Conservation (phyloP, 495 filamentous ascomycete genomes). For the Ramalina intermedia region DNA sequence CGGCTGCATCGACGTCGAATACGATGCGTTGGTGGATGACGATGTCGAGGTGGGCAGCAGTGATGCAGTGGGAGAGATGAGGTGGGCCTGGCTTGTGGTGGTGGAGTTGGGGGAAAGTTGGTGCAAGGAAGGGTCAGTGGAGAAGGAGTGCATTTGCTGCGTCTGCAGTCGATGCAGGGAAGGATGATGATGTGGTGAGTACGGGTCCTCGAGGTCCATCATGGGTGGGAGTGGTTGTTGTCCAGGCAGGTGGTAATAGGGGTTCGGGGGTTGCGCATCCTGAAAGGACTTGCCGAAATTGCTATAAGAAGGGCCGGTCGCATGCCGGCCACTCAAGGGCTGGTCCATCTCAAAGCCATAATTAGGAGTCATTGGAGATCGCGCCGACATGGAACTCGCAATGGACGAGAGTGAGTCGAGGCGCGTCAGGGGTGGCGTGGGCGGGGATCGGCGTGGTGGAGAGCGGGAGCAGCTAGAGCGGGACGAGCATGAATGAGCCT, state of each 20-base stretch:
- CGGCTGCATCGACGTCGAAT: slow-evolving; percentile 5
- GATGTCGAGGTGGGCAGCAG: too few species aligned
- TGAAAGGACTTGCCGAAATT: not conserved
- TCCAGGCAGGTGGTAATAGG: slow-evolving; percentile 10
- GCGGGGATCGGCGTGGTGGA: slow-evolving; percentile 13
- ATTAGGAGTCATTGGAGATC: slow-evolving; percentile 17
- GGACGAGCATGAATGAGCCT: slow-evolving; percentile 5
- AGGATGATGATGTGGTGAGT: slow-evolving; percentile 25
- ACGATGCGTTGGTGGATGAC: slow-evolving; percentile 15
- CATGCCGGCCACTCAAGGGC: not conserved
- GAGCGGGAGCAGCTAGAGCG: slow-evolving; percentile 11
- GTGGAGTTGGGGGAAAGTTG: not conserved
- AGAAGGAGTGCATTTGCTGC: slow-evolving; percentile 15
- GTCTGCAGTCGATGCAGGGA: slow-evolving; percentile 29
- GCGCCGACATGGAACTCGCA: slow-evolving; percentile 14
- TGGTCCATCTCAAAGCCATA: slow-evolving; percentile 12
- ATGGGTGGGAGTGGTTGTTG: slow-evolving; percentile 7
- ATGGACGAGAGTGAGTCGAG: slow-evolving; percentile 22
- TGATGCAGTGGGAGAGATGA: slow-evolving; percentile 3
- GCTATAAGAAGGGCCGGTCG: not conserved
- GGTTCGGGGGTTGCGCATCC: slow-evolving; percentile 5
- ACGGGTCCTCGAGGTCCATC: slow-evolving; percentile 8
- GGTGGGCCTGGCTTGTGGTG: slow-evolving; percentile 8
- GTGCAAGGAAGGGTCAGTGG: slow-evolving; percentile 11
- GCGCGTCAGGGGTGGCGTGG: slow-evolving; percentile 23